Percentiles rank a stretch among this genome's conserved stretches.
These are phyloP conservation scores for Hypoxylon fragiforme DNA, from an alignment of 495 filamentous ascomycete genomes.

Conservation along the genomic window DNA sequence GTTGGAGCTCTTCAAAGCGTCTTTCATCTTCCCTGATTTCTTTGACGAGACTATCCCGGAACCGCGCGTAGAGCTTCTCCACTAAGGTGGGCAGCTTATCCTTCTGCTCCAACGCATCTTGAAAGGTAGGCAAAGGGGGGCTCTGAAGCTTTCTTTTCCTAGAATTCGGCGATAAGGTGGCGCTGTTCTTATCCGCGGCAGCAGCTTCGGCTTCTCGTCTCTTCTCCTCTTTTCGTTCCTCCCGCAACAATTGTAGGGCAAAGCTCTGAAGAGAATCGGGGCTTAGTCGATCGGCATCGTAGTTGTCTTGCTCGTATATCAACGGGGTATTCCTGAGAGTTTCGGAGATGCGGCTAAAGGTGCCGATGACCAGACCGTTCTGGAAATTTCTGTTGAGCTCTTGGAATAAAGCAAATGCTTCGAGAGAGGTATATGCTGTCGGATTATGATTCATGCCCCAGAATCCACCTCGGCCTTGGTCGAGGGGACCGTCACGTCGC, in stretches of 20 bases:
- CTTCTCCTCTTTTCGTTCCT: conserved; percentile 57
- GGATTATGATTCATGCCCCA: conserved; percentile 59
- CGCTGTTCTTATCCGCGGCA: conserved; percentile 40
- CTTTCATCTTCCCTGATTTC: conserved; percentile 77
- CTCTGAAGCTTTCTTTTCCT: conserved; percentile 75
- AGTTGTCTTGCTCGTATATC: conserved; percentile 66
- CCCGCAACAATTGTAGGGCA: conserved; percentile 73
- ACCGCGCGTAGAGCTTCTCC: conserved; percentile 71
- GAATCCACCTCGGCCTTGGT: conserved; percentile 56
- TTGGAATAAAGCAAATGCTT: conserved; percentile 87
- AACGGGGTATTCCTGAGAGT: conserved; percentile 69
- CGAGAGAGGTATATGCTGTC: conserved; percentile 79
- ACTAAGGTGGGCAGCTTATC: conserved; percentile 70
- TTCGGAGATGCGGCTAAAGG: conserved; percentile 74
- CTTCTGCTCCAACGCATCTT: conserved; percentile 65
- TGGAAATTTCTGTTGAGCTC: conserved; percentile 59
- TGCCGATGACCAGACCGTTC: conserved; percentile 63
- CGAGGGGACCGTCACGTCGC: conserved; percentile 57
- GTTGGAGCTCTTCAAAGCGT: conserved; percentile 61
- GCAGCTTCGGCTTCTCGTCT: conserved; percentile 41
- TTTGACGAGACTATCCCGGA: conserved; percentile 65
- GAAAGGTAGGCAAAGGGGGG: conserved; percentile 62
- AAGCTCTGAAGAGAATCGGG: conserved; percentile 77
- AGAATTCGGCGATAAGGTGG: conserved; percentile 52
- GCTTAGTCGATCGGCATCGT: conserved; percentile 71